phyloP scores from a whole-genome alignment of 2,329 filamentous ascomycete species.

The Plenodomus biglobosus region DNA sequence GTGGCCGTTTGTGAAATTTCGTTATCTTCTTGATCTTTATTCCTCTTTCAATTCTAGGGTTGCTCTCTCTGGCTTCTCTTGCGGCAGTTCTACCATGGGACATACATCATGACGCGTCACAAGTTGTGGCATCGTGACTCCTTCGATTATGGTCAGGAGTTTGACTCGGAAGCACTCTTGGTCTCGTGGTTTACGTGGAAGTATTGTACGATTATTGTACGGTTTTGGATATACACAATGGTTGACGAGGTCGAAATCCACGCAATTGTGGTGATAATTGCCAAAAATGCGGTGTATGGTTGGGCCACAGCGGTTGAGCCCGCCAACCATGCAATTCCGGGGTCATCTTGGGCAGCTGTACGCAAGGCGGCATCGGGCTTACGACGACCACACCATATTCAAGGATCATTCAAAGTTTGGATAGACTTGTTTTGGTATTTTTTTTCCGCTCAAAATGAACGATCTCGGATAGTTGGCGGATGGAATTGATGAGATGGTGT shows the following conservation, averaged over 20 bases:
- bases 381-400: not conserved
- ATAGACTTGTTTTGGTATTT: not conserved
- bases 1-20: conserved; percentile 18
- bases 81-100: not conserved
- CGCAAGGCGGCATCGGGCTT: not conserved
- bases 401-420: not conserved
- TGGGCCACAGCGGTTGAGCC: not conserved
- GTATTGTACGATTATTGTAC: not conserved
- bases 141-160: not conserved
- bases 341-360: not conserved
- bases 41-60: conserved; percentile 1
- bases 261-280: not conserved
- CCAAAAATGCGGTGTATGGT: not conserved
- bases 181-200: not conserved
- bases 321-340: not conserved
- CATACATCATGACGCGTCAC: not conserved
- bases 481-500: not conserved
- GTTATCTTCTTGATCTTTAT: conserved; percentile 6
- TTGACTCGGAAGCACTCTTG: not conserved
- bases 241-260: not conserved
- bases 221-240: not conserved
- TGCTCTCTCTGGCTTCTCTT: not conserved
- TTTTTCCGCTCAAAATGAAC: not conserved
- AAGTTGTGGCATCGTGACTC: not conserved
- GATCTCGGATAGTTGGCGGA: not conserved